Evolutionary conservation across 768 basidiomycete genomes (phyloP).

Genomic region (Agaricus sinodeliciosus): DNA sequence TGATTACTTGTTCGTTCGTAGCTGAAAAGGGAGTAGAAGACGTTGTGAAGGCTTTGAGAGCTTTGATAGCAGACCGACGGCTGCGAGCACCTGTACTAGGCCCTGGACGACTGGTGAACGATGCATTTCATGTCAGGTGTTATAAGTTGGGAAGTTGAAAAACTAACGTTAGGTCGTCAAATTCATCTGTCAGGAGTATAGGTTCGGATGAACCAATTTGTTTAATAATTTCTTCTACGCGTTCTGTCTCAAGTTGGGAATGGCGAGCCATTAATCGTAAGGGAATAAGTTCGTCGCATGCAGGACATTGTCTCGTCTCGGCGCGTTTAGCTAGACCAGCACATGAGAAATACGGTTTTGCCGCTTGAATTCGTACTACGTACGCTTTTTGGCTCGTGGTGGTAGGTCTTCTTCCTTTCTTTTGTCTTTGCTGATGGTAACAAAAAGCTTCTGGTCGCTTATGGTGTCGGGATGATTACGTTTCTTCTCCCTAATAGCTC

Average conservation of each 20-base stretch:
- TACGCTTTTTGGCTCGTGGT: slow-evolving; percentile 7
- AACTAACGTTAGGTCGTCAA: slow-evolving; percentile 46
- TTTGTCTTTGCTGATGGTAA: slow-evolving; percentile 7
- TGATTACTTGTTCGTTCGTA: slow-evolving; percentile 30
- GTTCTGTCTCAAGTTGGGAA: slow-evolving; percentile 56
- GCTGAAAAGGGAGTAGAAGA: slow-evolving; percentile 18
- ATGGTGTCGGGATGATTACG: not conserved
- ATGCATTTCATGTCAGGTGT: too few species aligned
- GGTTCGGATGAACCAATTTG: slow-evolving; percentile 57
- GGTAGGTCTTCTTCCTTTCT: not conserved
- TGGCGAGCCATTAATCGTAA: slow-evolving; percentile 64
- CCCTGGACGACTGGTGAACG: slow-evolving; percentile 20
- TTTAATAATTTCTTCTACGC: slow-evolving; percentile 61
- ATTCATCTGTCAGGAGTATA: slow-evolving; percentile 35
- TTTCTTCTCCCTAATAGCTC: slow-evolving; percentile 1
- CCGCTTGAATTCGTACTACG: not conserved
- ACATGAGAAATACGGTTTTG: not conserved
- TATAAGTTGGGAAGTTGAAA: not conserved
- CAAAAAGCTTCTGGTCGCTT: not conserved
- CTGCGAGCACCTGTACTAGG: slow-evolving; percentile 25
- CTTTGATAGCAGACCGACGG: slow-evolving; percentile 32
- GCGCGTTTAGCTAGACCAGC: slow-evolving; percentile 52
- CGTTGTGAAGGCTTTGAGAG: slow-evolving; percentile 25
- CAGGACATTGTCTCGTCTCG: slow-evolving; percentile 70
- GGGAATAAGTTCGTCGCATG: slow-evolving; percentile 68